Evolutionary conservation across 2,329 filamentous ascomycete species (phyloP), one percentile per base, ranked within the genome.

Genomic region (Hypoxylon sp.): DNA sequence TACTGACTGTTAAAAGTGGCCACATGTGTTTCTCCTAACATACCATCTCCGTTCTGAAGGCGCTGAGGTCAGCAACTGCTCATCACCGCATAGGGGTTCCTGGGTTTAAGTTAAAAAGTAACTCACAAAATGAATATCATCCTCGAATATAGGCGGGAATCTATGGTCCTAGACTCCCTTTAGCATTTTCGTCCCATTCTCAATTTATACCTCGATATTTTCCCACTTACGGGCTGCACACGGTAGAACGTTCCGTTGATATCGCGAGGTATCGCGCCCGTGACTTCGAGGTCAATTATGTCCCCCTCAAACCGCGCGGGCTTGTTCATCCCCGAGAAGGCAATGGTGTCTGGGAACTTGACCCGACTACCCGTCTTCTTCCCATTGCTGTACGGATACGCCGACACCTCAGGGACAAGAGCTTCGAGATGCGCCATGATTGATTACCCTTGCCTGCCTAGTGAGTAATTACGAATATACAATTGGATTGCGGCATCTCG

Each of bases 111-210:
- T n/a, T 7, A 39, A 43, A 6, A 43, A 14, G 5, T 14, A 43
- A 50, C 73, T 70, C 52, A 74, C 72, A 53, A 76, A 76, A 37
- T 75, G 74, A 53, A 75, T 82, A 65, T 88, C 85, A 69, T 84
- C 83, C 71, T 85, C 84, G 68, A 82, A 87, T 1, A 83, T 71
- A 1, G 82, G 86, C n/a, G 84, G 85, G 71, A 83, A 87, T 27
- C 81, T 80, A 70, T 82, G 82, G 70, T 86, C 84, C 14, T 74
- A 46, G 0, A 32, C 19, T 11, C 6, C 43, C 11, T 19, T 65
- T 21, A 69, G 50, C 11, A 51, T 30, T 1, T 23, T n/a, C n/a
- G 9, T 46, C 2, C 43, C n/a, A 6, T 29, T 6, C 7, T 4
- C 2, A 8, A 11, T 8, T 37, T 19, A 11, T 29, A 8, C 1